Evolutionary conservation across 345 rosid species (phyloP).

Genomic region (Citrus sinensis): DNA sequence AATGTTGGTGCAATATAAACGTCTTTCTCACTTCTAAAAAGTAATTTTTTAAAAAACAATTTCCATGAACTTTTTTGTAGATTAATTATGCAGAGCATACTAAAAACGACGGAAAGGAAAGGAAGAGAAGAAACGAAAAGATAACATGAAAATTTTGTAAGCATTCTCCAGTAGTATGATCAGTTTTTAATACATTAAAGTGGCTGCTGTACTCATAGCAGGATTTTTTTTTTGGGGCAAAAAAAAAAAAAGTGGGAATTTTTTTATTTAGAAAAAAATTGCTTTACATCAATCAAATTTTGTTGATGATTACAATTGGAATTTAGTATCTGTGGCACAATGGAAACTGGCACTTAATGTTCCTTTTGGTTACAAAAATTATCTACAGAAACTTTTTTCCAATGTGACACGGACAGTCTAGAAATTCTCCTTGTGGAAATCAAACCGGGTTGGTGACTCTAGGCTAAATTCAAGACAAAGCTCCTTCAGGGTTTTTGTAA

Average conservation of each 20-base stretch:
- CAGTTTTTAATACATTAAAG: neutral
- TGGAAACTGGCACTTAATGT: neutral
- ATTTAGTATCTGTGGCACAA: neutral
- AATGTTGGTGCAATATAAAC: neutral
- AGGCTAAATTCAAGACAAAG: conserved; percentile 83
- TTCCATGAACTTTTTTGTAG: neutral
- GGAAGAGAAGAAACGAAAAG: neutral
- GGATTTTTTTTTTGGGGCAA: no score
- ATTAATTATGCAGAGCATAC: no score
- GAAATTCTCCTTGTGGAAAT: conserved; percentile 92
- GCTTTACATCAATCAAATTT: neutral
- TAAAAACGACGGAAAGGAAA: no score
- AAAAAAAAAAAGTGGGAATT: neutral
- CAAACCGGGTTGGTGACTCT: conserved; percentile 72
- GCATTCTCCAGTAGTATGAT: neutral
- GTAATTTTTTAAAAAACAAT: no score
- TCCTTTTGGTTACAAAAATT: neutral
- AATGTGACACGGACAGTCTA: conserved; percentile 20
- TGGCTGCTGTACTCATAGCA: neutral
- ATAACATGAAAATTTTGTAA: neutral
- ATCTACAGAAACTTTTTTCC: neutral
- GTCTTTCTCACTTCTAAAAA: no score
- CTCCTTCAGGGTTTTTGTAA: conserved; percentile 53
- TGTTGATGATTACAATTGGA: neutral
- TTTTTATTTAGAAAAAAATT: neutral